These are phyloP conservation scores for Panellus pusillus DNA, from an alignment of 768 basidiomycete genomes.

Conservation along the genomic window DNA sequence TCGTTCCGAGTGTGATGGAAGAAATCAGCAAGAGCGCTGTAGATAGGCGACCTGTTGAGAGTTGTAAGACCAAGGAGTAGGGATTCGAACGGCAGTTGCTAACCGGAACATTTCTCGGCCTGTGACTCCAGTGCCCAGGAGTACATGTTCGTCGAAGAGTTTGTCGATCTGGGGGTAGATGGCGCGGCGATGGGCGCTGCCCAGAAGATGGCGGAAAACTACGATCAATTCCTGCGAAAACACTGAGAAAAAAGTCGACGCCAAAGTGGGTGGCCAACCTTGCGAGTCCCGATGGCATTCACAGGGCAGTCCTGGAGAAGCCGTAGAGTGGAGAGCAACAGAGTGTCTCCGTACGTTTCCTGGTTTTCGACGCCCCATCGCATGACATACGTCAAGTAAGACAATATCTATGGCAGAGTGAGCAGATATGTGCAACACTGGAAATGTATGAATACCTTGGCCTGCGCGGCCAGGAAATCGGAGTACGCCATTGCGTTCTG, in stretches of 20 bases:
- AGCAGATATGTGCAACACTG: background rate
- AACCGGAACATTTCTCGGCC: slow-evolving; percentile 84
- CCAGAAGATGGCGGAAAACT: slow-evolving; percentile 87
- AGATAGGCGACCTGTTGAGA: slow-evolving; percentile 64
- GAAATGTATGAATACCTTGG: slow-evolving; percentile 62
- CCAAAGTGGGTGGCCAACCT: slow-evolving; percentile 45
- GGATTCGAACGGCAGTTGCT: slow-evolving; percentile 15
- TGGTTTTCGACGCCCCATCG: slow-evolving; percentile 59
- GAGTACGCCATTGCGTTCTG: slow-evolving; percentile 71
- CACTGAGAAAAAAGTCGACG: slow-evolving; percentile 17
- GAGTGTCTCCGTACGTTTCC: slow-evolving; percentile 74
- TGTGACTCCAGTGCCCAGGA: slow-evolving; percentile 82
- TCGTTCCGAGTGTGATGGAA: slow-evolving; percentile 90
- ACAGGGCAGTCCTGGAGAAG: slow-evolving; percentile 92
- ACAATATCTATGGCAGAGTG: slow-evolving; percentile 65
- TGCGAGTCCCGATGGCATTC: slow-evolving; percentile 78
- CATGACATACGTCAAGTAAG: slow-evolving; percentile 88
- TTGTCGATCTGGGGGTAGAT: slow-evolving; percentile 85
- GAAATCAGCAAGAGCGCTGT: slow-evolving; percentile 88
- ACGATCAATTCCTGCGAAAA: slow-evolving; percentile 79
- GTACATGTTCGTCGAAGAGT: slow-evolving; percentile 85
- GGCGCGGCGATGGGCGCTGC: slow-evolving; percentile 72
- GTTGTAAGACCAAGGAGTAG: background rate
- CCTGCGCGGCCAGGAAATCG: slow-evolving; percentile 86
- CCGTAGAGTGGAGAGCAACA: slow-evolving; percentile 80